Percentiles rank a stretch among this genome's conserved stretches.
These are phyloP conservation scores for Ampelomyces quisqualis DNA, from an alignment of 2,329 filamentous ascomycete species.

Conservation along the genomic window DNA sequence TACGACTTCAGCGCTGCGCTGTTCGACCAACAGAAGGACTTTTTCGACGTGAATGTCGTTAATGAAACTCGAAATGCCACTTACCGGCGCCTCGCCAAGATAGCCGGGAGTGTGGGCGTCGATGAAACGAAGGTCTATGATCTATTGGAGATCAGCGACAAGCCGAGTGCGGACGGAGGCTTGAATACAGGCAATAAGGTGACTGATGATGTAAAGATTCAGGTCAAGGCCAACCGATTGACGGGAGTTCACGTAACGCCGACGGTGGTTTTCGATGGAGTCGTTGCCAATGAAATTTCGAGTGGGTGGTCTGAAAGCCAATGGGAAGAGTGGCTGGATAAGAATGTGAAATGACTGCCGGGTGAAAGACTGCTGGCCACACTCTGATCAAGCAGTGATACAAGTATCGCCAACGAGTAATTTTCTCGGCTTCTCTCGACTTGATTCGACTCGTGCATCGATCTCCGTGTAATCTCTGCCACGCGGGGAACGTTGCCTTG, in stretches of 20 bases:
- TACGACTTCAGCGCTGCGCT: conserved; percentile 74
- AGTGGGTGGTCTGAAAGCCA: conserved; percentile 76
- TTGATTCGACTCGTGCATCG: too few relatives aligned
- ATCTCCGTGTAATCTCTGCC: too few relatives aligned
- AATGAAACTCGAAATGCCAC: conserved; percentile 82
- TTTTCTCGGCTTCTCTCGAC: too few relatives aligned
- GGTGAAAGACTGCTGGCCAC: not conserved
- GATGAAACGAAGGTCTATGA: conserved; percentile 69
- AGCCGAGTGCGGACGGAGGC: conserved; percentile 64
- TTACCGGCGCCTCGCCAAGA: conserved; percentile 73
- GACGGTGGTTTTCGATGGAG: conserved; percentile 83
- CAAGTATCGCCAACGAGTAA: too few relatives aligned
- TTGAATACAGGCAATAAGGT: conserved; percentile 79
- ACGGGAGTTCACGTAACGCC: conserved; percentile 88
- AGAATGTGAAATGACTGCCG: conserved; percentile 58
- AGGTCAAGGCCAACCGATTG: conserved; percentile 76
- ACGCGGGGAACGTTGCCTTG: too few relatives aligned
- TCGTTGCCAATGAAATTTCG: conserved; percentile 75
- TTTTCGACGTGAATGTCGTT: conserved; percentile 82
- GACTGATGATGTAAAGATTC: conserved; percentile 79
- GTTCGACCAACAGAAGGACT: conserved; percentile 69
- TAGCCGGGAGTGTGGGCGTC: conserved; percentile 70
- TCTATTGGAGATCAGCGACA: conserved; percentile 68
- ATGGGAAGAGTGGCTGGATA: conserved; percentile 81
- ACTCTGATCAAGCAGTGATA: too few relatives aligned